phyloP scores from a whole-genome alignment of 345 rosid genomes.

The Camelina laxa region DNA sequence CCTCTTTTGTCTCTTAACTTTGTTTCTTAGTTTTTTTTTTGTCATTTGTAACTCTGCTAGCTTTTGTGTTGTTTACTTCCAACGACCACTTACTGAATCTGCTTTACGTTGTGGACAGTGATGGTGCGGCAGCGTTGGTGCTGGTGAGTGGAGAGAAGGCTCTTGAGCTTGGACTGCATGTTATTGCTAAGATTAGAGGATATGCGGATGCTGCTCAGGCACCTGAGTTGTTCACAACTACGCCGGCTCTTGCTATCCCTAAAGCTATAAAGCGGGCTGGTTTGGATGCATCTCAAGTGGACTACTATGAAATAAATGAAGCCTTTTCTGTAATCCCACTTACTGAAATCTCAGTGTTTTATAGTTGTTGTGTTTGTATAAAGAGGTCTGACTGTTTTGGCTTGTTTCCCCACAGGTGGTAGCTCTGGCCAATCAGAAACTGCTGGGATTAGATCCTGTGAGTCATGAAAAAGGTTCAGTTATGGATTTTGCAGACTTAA shows the following conservation, averaged over 20 bases:
- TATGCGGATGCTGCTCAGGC: conserved; percentile 99
- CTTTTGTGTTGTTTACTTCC: conserved; percentile 11
- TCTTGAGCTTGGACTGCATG: conserved; percentile 73
- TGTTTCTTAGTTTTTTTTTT: not conserved
- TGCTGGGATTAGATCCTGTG: conserved; percentile 79
- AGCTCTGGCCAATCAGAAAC: conserved; percentile 81
- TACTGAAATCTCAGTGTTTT: conserved; percentile 22
- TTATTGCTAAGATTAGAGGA: conserved; percentile 83
- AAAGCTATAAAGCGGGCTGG: conserved; percentile 89
- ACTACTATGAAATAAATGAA: conserved; percentile 93
- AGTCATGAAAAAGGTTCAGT: conserved; percentile 45
- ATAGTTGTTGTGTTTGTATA: not conserved
- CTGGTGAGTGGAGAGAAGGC: conserved; percentile 91
- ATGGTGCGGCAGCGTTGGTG: conserved; percentile 97
- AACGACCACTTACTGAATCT: conserved; percentile 3
- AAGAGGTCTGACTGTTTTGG: conserved; percentile 19
- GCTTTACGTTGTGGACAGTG: conserved; percentile 56
- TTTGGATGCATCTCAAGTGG: conserved; percentile 78
- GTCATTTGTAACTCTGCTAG: conserved; percentile 12
- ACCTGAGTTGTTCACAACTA: conserved; percentile 83
- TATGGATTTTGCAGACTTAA: not conserved
- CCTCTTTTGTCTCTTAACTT: conserved; percentile 21
- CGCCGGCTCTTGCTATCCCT: conserved; percentile 93
- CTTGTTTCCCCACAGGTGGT: conserved; percentile 64
- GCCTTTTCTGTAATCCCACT: conserved; percentile 77